A percentile compares a stretch with the other conserved stretches of the same genome.
These are phyloP conservation scores for Dipteronia dyeriana DNA, from an alignment of 345 rosid genomes.

Conservation along the genomic window DNA sequence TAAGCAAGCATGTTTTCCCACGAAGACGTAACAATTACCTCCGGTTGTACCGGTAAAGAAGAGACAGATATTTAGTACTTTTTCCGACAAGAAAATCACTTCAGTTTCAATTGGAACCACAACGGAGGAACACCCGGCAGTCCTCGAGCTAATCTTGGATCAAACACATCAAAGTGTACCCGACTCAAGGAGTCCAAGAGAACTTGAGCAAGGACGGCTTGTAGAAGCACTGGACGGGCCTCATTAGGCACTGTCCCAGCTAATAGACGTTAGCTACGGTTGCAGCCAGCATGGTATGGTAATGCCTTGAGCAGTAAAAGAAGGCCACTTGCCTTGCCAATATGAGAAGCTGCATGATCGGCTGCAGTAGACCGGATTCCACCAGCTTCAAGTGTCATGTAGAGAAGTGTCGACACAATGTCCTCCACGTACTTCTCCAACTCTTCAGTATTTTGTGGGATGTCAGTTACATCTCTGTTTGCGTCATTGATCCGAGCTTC, in stretches of 20 bases:
- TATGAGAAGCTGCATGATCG: constrained; percentile 90
- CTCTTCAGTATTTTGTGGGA: constrained; percentile 70
- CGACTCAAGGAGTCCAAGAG: constrained; percentile 57
- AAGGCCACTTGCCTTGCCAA: constrained; percentile 93
- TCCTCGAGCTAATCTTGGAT: constrained; percentile 71
- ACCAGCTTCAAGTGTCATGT: constrained; percentile 83
- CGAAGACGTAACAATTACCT: not conserved
- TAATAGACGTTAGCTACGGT: constrained; percentile 72
- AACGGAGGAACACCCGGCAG: constrained; percentile 79
- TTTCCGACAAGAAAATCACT: constrained; percentile 75
- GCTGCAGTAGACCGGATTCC: constrained; percentile 77
- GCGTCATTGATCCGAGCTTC: constrained; percentile 89
- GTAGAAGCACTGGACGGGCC: constrained; percentile 73
- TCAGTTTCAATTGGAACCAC: constrained; percentile 74
- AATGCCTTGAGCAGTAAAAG: constrained; percentile 74
- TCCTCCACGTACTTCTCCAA: constrained; percentile 89
- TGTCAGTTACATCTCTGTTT: constrained; percentile 55
- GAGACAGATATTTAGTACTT: constrained; percentile 40
- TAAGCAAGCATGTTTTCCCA: not conserved
- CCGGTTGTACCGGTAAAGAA: not conserved
- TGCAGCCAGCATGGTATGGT: constrained; percentile 77
- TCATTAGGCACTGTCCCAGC: constrained; percentile 63
- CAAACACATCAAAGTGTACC: constrained; percentile 82
- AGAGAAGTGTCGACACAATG: constrained; percentile 72
- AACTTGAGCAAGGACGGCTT: constrained; percentile 81